Base-by-base conservation (phyloP, 805 yeast species). In the Ogataea nonfermentans region DNA sequence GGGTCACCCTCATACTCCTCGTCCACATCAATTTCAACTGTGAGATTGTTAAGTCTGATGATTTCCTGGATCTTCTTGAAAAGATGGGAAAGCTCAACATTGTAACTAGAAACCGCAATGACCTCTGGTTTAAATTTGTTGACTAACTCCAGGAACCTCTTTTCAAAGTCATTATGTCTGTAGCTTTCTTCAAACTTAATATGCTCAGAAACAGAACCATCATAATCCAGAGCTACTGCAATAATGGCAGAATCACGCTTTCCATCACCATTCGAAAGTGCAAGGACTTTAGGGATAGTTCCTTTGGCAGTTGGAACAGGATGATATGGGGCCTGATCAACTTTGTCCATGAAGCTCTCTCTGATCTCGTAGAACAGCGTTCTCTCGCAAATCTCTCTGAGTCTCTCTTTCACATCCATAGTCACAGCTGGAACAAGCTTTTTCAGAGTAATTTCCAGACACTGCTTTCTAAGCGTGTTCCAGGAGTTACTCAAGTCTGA, bases 271-370 rank as follows among this genome's bases (percentile, higher is more conserved):
- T 84, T 79, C 0, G 95, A 76, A 22, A 93, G 54, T 0, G 96
- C 79, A 48, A 93, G 67, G 0, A 88, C 91, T 46, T 84, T 80
- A 14, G 99, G 96, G 37, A 79, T 72, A 4, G 95, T 84, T 31
- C 97, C 96, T 43, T 76, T 72, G 30, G 78, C 85, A 49, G 73
- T 82, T 4, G 85, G 83, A 32, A 76, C 73, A 5, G 98, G 96
- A 51, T 84, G 80, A 62, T 69, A 90, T 23, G 99, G 97, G 2
- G 98, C 96, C 67, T 90, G 98, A 59, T 91, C 93, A 24, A 93
- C 71, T 53, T 81, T 83, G 15, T 75, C 71, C 59, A 78, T 68
- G 55, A 91, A 84, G 20, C 74, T 68, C 29, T 74, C 72, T 50
- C 98, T 81, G 24, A 91, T 78, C 43, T 81, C 81, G 42, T 70